These are phyloP conservation scores for Astrothelium macrocarpum DNA, from an alignment of 495 filamentous ascomycete genomes.

Conservation along the genomic window DNA sequence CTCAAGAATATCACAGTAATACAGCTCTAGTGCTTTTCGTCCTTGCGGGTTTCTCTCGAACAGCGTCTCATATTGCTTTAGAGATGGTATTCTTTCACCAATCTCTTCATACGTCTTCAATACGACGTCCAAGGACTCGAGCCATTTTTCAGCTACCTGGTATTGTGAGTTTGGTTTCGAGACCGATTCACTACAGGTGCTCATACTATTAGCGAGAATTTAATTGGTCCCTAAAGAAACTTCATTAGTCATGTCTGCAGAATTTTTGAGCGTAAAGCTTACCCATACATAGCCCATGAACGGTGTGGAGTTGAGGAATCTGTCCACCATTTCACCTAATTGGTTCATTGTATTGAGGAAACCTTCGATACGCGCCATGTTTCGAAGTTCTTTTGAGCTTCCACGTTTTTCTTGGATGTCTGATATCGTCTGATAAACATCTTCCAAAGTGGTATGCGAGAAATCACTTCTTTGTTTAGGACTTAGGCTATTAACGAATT, in stretches of 20 bases:
- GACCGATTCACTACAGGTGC: not conserved
- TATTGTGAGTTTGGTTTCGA: not conserved
- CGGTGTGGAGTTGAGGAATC: not conserved
- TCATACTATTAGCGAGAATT: not conserved
- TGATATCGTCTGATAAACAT: not conserved
- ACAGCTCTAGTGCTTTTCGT: not conserved
- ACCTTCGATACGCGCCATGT: not conserved
- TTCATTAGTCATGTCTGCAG: not conserved
- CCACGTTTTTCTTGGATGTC: not conserved
- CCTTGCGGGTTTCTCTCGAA: not conserved
- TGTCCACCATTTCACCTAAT: not conserved
- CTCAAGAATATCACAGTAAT: not conserved
- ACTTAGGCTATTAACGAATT: not conserved
- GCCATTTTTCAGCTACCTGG: not conserved
- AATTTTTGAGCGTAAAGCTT: not conserved
- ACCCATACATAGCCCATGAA: constrained; percentile 1
- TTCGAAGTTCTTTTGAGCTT: not conserved
- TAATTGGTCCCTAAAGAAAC: not conserved
- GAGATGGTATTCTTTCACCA: not conserved
- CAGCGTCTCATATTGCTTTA: not conserved
- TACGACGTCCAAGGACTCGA: not conserved
- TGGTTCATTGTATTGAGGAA: not conserved
- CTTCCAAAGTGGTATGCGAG: not conserved
- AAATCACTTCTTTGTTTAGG: not conserved
- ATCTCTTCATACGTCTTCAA: not conserved